Base-by-base conservation (phyloP, 139 green algal genomes). In the Marvania coccoides region DNA sequence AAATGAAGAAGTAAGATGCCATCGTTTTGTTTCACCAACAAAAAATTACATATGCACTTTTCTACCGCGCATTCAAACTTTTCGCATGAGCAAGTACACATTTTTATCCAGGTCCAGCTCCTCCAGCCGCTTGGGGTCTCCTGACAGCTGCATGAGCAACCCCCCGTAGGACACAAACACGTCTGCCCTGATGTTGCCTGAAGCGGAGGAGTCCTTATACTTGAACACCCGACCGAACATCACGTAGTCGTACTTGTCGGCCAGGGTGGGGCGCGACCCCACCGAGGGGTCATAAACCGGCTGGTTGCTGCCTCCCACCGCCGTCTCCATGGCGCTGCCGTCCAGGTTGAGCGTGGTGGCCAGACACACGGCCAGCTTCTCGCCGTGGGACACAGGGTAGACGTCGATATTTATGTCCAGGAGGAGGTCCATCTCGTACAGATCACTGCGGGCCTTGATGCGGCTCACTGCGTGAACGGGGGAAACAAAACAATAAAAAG, bases 231-330 rank as follows among this genome's bases (percentile, higher is more conserved):
- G 91, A 45, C 93, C 93, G 73, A 95, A 79, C 87, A 95, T 97
- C 19, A 98, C 93, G 70, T 98, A 98, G 15, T 98, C 93, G 68
- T 90, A 98, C 15, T 82, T 77, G 83, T 98, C 91, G 79, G 91
- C 84, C 2, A 97, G 74, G 4, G 64, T 85, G 12, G 67, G 63
- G 38, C 79, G 68, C 6, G 69, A 28, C 9, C 35, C 34, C 23
- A 66, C 36, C 24, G 13, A 47, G 5, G 59, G 36, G 34, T 58
- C 59, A 29, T 66, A 51, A 54, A 64, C 33, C 24, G 47, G 26
- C 24, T 64, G 57, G 14, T 26, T 26, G 35, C n/a, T 23, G 48
- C 37, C 13, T 58, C 83, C 54, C 48, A 88, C 85, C 69, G 83
- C 73, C 46, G 91, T 86, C 64, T 83, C 91, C 24, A 76, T 81